Base-by-base conservation (phyloP, 2,329 filamentous ascomycete species). In the Fusarium brevicatenulatum region DNA sequence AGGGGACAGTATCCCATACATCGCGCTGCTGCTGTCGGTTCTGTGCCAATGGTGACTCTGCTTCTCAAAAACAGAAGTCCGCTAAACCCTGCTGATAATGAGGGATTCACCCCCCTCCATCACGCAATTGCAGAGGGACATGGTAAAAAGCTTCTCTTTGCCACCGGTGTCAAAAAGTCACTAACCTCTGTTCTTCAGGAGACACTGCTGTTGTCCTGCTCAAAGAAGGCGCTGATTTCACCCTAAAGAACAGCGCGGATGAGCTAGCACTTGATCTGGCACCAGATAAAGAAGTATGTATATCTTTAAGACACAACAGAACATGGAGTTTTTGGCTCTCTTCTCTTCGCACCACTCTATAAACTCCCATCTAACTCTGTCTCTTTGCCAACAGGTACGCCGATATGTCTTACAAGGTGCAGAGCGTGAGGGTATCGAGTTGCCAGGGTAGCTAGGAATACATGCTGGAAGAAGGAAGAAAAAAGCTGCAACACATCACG, bases 1-100 rank as follows among this genome's bases (percentile, higher is more conserved):
- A 89, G 95, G 36, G 93, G 94, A n/a, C 95, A 98, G 80, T 90
- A 98, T 64, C 89, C 97, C 11, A 88, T 99, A 32, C 97, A 99
- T 82, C 91, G 96, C 23, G 96, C 96, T 7, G 95, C 96, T 0
- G 95, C 96, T 6, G 90, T 95, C 7, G 97, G 97, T 11, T 95
- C 92, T 8, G 89, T 92, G n/a, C 95, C 95, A 9, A 94, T 99
- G 84, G 87, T 97, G 53, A 92, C 91, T 76, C 83, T 97, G 42
- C 84, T 99, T 19, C 84, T 98, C 21, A 90, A 93, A 77, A 89
- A 93, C 75, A 87, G 86, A 73, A 97, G 94, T 73, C 95, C 95
- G 1, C 80, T 98, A 30, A 94, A 97, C 81, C 91, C 94, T 5
- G 91, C 92, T 5, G 96, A 99, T 83, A 85, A 86, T 40, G 91